Evolutionary conservation across 1,139 yeast genomes (phyloP), one percentile per base, ranked within the genome.

Genomic region (Suhomyces kunorum): DNA sequence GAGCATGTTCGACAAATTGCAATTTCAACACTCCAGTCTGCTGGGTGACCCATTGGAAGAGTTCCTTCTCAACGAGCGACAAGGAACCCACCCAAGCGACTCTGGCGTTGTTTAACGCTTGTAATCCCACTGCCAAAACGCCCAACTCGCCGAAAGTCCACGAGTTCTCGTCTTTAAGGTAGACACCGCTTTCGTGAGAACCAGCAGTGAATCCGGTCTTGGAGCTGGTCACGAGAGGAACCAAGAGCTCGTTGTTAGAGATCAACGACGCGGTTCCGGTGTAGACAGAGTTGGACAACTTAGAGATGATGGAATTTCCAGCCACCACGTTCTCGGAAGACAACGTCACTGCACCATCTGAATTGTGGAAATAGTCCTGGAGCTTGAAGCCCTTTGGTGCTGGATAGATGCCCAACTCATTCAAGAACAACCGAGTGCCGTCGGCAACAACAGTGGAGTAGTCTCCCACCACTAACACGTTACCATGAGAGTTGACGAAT

Each of bases 71-170:
- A 36, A 89, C 65, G 34, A 85, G 65, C 9, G 74, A 71, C 12
- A 65, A 66, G 31, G 86, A 74, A 14, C 98, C 98, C 12, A 85
- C 54, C 96, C 98, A 89, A 11, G 78, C 61, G 33, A 82, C 73
- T 53, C 99, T 81, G 3, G 95, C 87, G 56, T 87, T 88, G 59
- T 78, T 77, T 45, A 82, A 71, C 31, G 85, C 86, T 68, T 94
- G 98, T 55, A 88, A 77, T 1, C 82, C 94, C n/a, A 82, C 95
- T 17, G 83, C 79, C 41, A 87, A 59, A 58, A 71, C 81, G 11
- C 88, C 88, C 64, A 90, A 95, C 37, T 80, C 71, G 19, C 98
- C 98, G 34, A 82, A 69, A 8, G 87, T 82, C 96, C 97, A 94
- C 7, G 76, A 61, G 19, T 72, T 71, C 24, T 81, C 84, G 25